phyloP scores from a whole-genome alignment of 2,329 filamentous ascomycete species.

The Nannizziopsis barbatae region DNA sequence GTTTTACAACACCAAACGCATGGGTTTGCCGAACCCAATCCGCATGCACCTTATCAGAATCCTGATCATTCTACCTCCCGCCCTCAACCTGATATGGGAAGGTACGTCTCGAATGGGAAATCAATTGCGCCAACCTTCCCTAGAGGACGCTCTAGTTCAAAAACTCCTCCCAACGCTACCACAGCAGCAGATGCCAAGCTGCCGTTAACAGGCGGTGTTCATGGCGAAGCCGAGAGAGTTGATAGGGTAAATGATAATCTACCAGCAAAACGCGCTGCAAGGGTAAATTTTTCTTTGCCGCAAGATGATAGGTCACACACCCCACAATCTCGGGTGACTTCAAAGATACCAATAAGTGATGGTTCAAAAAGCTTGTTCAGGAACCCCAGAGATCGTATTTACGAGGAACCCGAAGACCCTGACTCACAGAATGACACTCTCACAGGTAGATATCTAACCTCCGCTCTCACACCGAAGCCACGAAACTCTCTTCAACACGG shows the following conservation, averaged over 20 bases:
- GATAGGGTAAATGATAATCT: slow-evolving; percentile 17
- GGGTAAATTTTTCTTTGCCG: slow-evolving; percentile 32
- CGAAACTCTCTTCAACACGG: slow-evolving; percentile 51
- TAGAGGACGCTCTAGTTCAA: background rate
- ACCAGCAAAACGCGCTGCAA: slow-evolving; percentile 27
- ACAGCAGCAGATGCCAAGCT: no score
- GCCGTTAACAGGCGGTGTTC: no score
- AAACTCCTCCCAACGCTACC: no score
- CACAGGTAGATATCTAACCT: slow-evolving; percentile 22
- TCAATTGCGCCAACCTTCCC: background rate
- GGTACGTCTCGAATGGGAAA: slow-evolving; percentile 36
- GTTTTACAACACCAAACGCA: slow-evolving; percentile 54
- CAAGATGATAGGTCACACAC: slow-evolving; percentile 20
- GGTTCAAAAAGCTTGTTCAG: slow-evolving; percentile 44
- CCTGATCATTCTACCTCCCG: slow-evolving; percentile 30
- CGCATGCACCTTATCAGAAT: slow-evolving; percentile 38
- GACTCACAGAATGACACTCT: slow-evolving; percentile 20
- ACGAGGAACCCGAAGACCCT: slow-evolving; percentile 65
- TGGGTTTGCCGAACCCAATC: slow-evolving; percentile 38
- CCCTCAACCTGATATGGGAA: slow-evolving; percentile 35
- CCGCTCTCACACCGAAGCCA: slow-evolving; percentile 47
- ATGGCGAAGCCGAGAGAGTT: no score
- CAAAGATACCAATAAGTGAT: slow-evolving; percentile 29
- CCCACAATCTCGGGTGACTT: slow-evolving; percentile 15
- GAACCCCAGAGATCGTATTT: slow-evolving; percentile 56